These are phyloP conservation scores for Leccinum variicolor DNA, from an alignment of 768 basidiomycete genomes.

Conservation along the genomic window DNA sequence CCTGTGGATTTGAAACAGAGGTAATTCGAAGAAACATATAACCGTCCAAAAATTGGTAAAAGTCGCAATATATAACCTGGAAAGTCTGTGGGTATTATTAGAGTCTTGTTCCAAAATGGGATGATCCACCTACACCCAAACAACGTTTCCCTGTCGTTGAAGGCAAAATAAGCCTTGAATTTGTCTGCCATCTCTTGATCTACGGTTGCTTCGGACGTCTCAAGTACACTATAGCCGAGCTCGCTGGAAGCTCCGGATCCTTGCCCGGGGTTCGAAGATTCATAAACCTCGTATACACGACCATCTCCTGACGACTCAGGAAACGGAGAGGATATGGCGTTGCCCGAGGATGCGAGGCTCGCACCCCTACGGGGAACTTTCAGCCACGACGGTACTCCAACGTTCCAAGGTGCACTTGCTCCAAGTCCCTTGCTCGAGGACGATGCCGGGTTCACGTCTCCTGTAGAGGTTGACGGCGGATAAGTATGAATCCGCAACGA, in stretches of 20 bases:
- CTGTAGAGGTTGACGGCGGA: conserved; percentile 64
- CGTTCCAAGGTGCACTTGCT: conserved; percentile 45
- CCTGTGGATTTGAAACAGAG: conserved; percentile 95
- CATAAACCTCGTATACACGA: conserved; percentile 59
- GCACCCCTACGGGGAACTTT: conserved; percentile 41
- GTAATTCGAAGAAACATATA: conserved; percentile 89
- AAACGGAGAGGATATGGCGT: conserved; percentile 16
- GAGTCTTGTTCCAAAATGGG: neutral
- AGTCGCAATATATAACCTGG: conserved; percentile 87
- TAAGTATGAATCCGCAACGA: conserved; percentile 63
- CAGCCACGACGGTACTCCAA: conserved; percentile 73
- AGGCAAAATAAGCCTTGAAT: conserved; percentile 79
- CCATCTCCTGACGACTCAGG: conserved; percentile 27
- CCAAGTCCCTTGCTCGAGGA: conserved; percentile 43
- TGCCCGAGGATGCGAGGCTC: conserved; percentile 34
- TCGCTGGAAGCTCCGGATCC: conserved; percentile 43
- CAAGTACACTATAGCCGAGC: conserved; percentile 78
- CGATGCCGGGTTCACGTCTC: conserved; percentile 39
- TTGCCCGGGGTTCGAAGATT: conserved; percentile 17
- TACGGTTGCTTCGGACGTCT: conserved; percentile 59
- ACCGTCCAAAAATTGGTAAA: conserved; percentile 82
- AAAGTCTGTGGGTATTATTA: conserved; percentile 60
- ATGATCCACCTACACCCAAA: conserved; percentile 71
- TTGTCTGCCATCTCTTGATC: conserved; percentile 69
- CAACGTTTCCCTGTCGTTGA: conserved; percentile 82